Base-by-base conservation (phyloP, 345 rosid genomes). In the Ceriops zippeliana region DNA sequence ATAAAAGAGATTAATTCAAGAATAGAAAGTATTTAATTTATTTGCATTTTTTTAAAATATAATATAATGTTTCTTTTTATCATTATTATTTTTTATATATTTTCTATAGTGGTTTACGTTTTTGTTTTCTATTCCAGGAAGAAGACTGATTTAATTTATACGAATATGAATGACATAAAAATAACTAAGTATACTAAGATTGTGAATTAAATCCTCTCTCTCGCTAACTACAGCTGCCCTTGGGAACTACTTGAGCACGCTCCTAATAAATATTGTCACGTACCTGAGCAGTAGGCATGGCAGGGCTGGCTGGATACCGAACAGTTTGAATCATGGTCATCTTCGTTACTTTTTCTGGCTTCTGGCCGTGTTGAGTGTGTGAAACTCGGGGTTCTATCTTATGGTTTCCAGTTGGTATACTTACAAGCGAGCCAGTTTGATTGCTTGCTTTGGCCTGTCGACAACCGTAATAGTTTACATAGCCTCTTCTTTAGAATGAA, bases 291-390 rank as follows among this genome's bases (percentile, higher is more conserved):
- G 77, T 4, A 75, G 66, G 62, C 70, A 28, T 5, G 84, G 84
- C 20, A 75, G 66, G 62, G 68, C 34, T 5, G 84, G 84, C 20
- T 78, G 83, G 86, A 79, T 80, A 28, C 75, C 83, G 0, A 78
- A 83, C 64, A 78, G 78, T 53, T 67, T 80, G 63, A 83, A 83
- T 53, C 62, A 63, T 13, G 86, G 84, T 59, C 82, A 78, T 63
- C 71, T 80, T 15, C 72, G 78, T 27, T 49, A 76, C 80, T 83
- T 83, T 72, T 83, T 75, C 75, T 83, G 79, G 82, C 73, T 83
- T 21, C 60, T 80, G 68, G 77, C 77, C 0, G 73, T 54, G 20
- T 64, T 80, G 52, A 80, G 84, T 66, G 69, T 68, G 61, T 52
- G 75, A 67, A 80, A 83, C 66, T 37, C 78, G 58, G 65, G 69